These are phyloP conservation scores for Antitrichia curtipendula DNA, from an alignment of 225 moss, liverwort and hornwort species.

Conservation along the genomic window DNA sequence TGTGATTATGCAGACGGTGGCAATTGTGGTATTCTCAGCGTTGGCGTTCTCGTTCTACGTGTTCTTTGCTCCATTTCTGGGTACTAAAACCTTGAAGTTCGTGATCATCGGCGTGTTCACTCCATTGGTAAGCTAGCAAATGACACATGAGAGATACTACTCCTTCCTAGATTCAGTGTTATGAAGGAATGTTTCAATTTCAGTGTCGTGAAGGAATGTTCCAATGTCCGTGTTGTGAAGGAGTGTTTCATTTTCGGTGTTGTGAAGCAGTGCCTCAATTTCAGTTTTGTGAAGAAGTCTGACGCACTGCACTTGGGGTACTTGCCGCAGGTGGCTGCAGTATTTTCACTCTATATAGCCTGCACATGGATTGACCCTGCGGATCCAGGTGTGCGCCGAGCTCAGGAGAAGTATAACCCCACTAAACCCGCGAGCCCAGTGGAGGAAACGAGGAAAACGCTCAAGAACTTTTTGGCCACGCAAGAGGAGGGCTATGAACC, in stretches of 20 bases:
- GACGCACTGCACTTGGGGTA: background rate
- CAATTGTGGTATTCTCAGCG: slow-evolving; percentile 78
- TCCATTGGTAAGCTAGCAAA: slow-evolving; percentile 38
- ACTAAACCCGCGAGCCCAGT: background rate
- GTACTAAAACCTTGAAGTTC: slow-evolving; percentile 50
- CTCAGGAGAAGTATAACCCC: slow-evolving; percentile 14
- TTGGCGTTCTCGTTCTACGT: slow-evolving; percentile 87
- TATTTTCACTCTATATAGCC: slow-evolving; percentile 57
- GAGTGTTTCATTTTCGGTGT: background rate
- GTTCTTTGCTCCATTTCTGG: slow-evolving; percentile 81
- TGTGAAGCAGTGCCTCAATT: background rate
- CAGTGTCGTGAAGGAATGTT: background rate
- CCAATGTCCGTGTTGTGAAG: too few species aligned
- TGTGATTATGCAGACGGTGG: slow-evolving; percentile 50
- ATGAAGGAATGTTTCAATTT: background rate
- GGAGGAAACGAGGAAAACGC: slow-evolving; percentile 18
- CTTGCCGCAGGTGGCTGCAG: slow-evolving; percentile 65
- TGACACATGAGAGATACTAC: background rate
- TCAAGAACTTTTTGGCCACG: slow-evolving; percentile 19
- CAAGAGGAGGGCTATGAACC: slow-evolving; percentile 33
- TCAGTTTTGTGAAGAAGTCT: background rate
- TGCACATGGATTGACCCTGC: slow-evolving; percentile 89
- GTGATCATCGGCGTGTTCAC: slow-evolving; percentile 54
- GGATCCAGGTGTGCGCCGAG: slow-evolving; percentile 56
- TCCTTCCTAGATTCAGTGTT: background rate